Conservation (phyloP, 2,329 filamentous ascomycete species). For the Ceratocystis alfenasii region DNA sequence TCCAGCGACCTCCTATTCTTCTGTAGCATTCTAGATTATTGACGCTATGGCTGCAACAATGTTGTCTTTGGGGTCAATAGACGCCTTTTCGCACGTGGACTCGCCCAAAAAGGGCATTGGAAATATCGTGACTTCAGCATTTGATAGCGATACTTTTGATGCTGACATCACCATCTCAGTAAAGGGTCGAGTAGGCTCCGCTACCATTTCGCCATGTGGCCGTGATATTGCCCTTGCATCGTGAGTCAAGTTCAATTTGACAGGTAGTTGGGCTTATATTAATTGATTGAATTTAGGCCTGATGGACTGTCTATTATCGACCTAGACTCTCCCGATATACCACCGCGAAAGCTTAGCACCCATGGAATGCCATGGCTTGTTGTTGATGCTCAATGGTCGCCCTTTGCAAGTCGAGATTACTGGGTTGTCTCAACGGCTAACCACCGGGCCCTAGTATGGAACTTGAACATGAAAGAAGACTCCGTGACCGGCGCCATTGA, state of each 20-base stretch:
- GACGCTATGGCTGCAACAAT: background rate
- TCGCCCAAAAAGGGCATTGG: slow-evolving; percentile 38
- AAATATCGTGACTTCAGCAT: slow-evolving; percentile 54
- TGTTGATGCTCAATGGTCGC: slow-evolving; percentile 93
- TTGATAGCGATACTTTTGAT: slow-evolving; percentile 79
- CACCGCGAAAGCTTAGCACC: slow-evolving; percentile 66
- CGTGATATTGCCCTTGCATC: slow-evolving; percentile 84
- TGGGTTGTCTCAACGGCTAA: slow-evolving; percentile 94
- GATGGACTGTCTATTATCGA: slow-evolving; percentile 87
- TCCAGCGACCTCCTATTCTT: background rate
- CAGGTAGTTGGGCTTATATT: slow-evolving; percentile 29
- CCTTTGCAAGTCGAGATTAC: slow-evolving; percentile 76
- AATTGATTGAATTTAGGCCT: slow-evolving; percentile 38
- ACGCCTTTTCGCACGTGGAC: slow-evolving; percentile 27
- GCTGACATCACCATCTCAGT: slow-evolving; percentile 75
- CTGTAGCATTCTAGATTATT: background rate
- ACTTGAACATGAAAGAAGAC: slow-evolving; percentile 67
- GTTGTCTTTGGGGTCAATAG: slow-evolving; percentile 2
- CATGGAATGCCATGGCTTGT: slow-evolving; percentile 90
- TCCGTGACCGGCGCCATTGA: slow-evolving; percentile 62
- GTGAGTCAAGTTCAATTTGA: slow-evolving; percentile 33
- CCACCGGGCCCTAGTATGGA: slow-evolving; percentile 89
- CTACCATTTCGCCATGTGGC: slow-evolving; percentile 83
- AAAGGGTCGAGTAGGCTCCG: slow-evolving; percentile 70
- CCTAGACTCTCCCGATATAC: slow-evolving; percentile 76